These are phyloP conservation scores for Endoconidiophora laricicola DNA, from an alignment of 2,329 filamentous ascomycete genomes.

Conservation along the genomic window DNA sequence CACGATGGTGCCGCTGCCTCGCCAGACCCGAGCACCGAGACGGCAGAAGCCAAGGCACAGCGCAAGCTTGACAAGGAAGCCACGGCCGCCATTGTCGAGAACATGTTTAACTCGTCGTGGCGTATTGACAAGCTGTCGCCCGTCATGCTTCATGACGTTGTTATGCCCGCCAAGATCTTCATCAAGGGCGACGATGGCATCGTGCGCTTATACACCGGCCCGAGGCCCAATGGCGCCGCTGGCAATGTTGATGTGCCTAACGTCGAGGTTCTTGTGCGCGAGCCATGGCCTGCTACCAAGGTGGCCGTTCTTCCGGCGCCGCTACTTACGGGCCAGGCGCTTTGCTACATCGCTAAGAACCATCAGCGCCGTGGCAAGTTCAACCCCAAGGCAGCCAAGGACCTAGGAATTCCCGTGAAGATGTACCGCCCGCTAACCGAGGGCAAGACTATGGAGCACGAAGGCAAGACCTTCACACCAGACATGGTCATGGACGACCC, in stretches of 20 bases:
- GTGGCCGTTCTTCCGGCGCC: conserved; percentile 52
- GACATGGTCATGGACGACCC: conserved; percentile 67
- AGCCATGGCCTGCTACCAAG: conserved; percentile 61
- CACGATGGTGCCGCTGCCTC: conserved; percentile 8
- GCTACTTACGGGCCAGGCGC: conserved; percentile 44
- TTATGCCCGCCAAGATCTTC: conserved; percentile 54
- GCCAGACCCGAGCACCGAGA: not conserved
- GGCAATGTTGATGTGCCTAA: conserved; percentile 33
- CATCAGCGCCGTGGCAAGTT: conserved; percentile 71
- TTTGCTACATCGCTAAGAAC: conserved; percentile 76
- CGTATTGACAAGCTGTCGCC: conserved; percentile 51
- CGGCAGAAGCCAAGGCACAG: conserved; percentile 7
- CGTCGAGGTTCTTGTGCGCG: conserved; percentile 54
- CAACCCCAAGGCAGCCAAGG: conserved; percentile 43
- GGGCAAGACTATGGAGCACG: conserved; percentile 42
- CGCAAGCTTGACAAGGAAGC: conserved; percentile 13
- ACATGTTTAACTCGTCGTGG: conserved; percentile 34
- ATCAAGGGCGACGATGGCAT: conserved; percentile 46
- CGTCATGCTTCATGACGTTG: conserved; percentile 47
- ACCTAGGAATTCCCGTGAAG: conserved; percentile 41
- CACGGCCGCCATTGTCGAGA: conserved; percentile 16
- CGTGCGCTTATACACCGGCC: conserved; percentile 54
- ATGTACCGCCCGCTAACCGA: conserved; percentile 43
- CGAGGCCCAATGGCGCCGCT: conserved; percentile 29
- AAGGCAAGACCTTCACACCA: conserved; percentile 57